Percentiles rank a stretch among this genome's conserved stretches.
These are phyloP conservation scores for Polychaeton citri DNA, from an alignment of 2,329 filamentous ascomycete species.

Conservation along the genomic window DNA sequence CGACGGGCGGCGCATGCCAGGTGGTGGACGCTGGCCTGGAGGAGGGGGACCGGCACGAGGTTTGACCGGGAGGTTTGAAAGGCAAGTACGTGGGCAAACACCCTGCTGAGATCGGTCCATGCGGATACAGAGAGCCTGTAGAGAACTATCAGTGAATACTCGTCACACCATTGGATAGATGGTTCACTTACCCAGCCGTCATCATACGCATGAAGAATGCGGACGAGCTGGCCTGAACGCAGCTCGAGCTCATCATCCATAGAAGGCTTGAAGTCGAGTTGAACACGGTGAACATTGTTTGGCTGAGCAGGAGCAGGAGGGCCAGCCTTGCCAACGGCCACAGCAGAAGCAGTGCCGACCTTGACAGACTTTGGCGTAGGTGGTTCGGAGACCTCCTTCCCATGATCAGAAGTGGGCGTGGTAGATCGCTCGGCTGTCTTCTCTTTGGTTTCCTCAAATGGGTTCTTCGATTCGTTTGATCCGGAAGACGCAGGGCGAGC, in stretches of 20 bases:
- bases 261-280: constrained; percentile 85
- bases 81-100: constrained; percentile 83
- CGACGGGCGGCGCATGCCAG: constrained; percentile 22
- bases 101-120: constrained; percentile 86
- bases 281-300: constrained; percentile 73
- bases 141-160: constrained; percentile 11
- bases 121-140: constrained; percentile 72
- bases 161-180: not conserved
- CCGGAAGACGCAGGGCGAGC: constrained; percentile 11
- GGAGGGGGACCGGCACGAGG: constrained; percentile 43
- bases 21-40: constrained; percentile 22
- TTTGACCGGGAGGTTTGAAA: constrained; percentile 85
- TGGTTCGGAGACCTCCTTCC: not conserved
- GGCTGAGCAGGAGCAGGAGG: constrained; percentile 30
- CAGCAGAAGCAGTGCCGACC: constrained; percentile 19
- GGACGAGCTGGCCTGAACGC: constrained; percentile 67
- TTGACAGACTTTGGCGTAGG: constrained; percentile 13
- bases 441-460: constrained; percentile 14
- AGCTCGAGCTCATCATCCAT: constrained; percentile 86
- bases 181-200: constrained; percentile 76
- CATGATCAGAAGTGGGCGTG: constrained; percentile 2
- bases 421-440: not conserved
- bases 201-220: constrained; percentile 89
- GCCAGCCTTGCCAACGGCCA: constrained; percentile 27
- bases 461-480: constrained; percentile 7